Conservation (phyloP, 2,329 filamentous ascomycete species). For the Colletotrichum plurivorum region DNA sequence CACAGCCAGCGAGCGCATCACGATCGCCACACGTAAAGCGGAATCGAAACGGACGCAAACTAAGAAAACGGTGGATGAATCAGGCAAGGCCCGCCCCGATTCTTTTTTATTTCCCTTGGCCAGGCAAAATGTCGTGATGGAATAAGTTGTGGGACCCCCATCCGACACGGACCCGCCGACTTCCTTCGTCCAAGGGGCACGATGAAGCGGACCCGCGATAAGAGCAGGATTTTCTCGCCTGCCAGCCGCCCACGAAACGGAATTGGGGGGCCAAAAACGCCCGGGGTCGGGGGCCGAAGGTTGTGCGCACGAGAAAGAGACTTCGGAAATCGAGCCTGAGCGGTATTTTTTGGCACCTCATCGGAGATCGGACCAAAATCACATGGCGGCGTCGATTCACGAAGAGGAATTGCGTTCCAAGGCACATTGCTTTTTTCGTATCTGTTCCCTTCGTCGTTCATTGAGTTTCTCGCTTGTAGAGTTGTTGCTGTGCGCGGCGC, state of each 20-base stretch:
- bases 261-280: not conserved
- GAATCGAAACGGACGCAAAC: not conserved
- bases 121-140: conserved; percentile 5
- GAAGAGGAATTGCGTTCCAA: no score
- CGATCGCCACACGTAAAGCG: not conserved
- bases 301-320: not conserved
- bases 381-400: no score
- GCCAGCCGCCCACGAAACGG: not conserved
- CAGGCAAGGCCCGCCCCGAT: not conserved
- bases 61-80: not conserved
- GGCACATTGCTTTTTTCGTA: not conserved
- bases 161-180: not conserved
- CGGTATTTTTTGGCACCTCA: no score
- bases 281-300: not conserved
- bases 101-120: not conserved
- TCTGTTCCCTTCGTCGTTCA: not conserved
- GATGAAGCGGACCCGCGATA: conserved; percentile 22
- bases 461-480: not conserved
- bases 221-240: conserved; percentile 16
- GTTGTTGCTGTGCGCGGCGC: no score
- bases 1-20: not conserved
- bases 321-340: conserved; percentile 2
- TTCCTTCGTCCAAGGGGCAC: not conserved
- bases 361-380: conserved; percentile 9
- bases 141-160: conserved; percentile 8